phyloP scores from a whole-genome alignment of 2,329 filamentous ascomycete species.

The Scedosporium apiospermum region DNA sequence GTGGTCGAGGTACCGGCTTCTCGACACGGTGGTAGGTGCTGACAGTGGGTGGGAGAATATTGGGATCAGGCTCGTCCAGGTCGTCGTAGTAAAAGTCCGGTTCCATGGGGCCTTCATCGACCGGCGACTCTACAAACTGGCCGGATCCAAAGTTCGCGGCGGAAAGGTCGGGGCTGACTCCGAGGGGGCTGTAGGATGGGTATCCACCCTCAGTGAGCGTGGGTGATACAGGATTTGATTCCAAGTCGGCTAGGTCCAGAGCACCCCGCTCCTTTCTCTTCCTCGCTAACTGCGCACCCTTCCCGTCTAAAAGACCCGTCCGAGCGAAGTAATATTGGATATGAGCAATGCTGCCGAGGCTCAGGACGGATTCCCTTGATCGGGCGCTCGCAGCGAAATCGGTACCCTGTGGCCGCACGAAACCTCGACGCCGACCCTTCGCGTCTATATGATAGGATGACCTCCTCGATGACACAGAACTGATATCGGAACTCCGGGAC shows the following conservation, averaged over 20 bases:
- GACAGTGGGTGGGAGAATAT: slow-evolving; percentile 91
- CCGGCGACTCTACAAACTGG: slow-evolving; percentile 36
- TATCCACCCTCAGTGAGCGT: slow-evolving; percentile 29
- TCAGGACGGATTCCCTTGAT: slow-evolving; percentile 90
- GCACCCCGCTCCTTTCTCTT: slow-evolving; percentile 53
- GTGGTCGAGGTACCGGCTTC: slow-evolving; percentile 73
- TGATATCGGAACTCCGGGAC: slow-evolving; percentile 34
- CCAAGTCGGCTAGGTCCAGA: slow-evolving; percentile 47
- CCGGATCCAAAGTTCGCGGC: slow-evolving; percentile 27
- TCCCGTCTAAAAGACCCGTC: slow-evolving; percentile 86
- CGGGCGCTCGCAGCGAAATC: slow-evolving; percentile 85
- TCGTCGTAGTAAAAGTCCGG: slow-evolving; percentile 46
- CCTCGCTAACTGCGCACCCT: slow-evolving; percentile 75
- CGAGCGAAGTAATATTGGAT: slow-evolving; percentile 97
- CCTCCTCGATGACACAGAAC: slow-evolving; percentile 16
- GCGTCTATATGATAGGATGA: slow-evolving; percentile 20
- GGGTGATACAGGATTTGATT: slow-evolving; percentile 15
- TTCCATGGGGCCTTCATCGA: slow-evolving; percentile 24
- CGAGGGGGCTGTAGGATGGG: slow-evolving; percentile 50
- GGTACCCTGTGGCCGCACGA: slow-evolving; percentile 78
- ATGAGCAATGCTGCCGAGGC: slow-evolving; percentile 90
- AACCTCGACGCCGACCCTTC: slow-evolving; percentile 57
- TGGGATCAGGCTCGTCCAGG: slow-evolving; percentile 55
- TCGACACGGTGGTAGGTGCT: slow-evolving; percentile 89
- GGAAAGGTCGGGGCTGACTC: slow-evolving; percentile 46